phyloP scores from a whole-genome alignment of 495 filamentous ascomycete species.

The Xylaria longipes region DNA sequence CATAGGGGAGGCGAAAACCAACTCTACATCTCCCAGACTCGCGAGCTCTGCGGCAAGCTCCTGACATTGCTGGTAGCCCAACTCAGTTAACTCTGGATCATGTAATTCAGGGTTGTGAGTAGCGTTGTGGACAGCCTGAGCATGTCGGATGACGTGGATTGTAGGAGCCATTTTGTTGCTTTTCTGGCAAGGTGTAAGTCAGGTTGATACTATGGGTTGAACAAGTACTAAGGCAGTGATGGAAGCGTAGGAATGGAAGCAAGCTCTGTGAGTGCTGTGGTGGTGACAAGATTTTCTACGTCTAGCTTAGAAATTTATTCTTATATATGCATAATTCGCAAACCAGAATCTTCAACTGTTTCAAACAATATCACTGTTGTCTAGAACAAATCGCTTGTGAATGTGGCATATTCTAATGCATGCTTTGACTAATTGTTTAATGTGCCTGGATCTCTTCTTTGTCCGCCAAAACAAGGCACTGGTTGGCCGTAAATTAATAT shows the following conservation, averaged over 20 bases:
- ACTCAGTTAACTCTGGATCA: neutral
- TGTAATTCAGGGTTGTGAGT: neutral
- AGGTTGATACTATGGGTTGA: neutral
- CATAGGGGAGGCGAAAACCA: slow-evolving; percentile 1
- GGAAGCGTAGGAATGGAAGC: neutral
- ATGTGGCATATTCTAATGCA: too few species aligned
- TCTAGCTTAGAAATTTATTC: neutral
- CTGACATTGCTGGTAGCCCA: neutral
- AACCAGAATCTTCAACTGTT: too few species aligned
- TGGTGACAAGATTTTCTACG: neutral
- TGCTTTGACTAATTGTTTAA: neutral
- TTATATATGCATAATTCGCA: neutral
- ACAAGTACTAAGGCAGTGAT: neutral
- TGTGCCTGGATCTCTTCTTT: neutral
- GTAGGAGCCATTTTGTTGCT: slow-evolving; percentile 6
- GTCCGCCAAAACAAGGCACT: neutral
- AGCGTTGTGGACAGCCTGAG: neutral
- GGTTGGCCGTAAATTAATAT: neutral
- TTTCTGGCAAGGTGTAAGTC: neutral
- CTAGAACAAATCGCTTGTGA: neutral
- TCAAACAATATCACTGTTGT: neutral
- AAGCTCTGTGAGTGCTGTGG: neutral
- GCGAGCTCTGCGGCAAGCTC: neutral
- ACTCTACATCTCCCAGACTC: neutral
- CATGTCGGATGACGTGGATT: slow-evolving; percentile 8